phyloP scores from a whole-genome alignment of 805 yeast genomes.

The Candida corydali region DNA sequence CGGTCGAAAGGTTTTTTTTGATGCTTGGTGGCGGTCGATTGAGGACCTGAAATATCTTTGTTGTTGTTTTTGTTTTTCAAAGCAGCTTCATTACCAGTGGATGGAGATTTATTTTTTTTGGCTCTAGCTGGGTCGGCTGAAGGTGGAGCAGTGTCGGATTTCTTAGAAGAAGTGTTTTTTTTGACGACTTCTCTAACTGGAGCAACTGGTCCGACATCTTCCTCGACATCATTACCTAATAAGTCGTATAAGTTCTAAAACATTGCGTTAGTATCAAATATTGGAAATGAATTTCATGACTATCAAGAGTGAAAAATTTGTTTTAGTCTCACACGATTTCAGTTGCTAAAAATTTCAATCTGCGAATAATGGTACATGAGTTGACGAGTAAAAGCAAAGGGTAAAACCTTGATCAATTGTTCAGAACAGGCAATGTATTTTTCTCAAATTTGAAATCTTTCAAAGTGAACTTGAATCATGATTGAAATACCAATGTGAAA shows the following conservation, averaged over 20 bases:
- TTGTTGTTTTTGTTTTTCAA: constrained; percentile 70
- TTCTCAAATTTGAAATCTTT: no score
- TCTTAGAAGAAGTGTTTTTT: constrained; percentile 80
- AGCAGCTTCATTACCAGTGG: constrained; percentile 88
- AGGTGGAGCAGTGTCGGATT: constrained; percentile 78
- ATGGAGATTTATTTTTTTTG: constrained; percentile 63
- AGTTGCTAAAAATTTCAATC: background rate
- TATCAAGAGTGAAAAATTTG: constrained; percentile 10
- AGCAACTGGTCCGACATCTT: constrained; percentile 59
- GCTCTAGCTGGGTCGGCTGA: constrained; percentile 79
- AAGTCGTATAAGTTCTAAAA: constrained; percentile 72
- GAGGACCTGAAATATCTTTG: constrained; percentile 58
- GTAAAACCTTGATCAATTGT: no score
- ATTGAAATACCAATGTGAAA: no score
- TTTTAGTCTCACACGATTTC: constrained; percentile 6
- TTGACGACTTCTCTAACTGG: constrained; percentile 76
- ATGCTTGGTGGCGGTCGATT: constrained; percentile 49
- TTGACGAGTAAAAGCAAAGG: no score
- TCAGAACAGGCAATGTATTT: no score
- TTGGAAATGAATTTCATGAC: no score
- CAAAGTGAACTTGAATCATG: no score
- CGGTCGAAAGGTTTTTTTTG: constrained; percentile 71
- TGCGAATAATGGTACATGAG: no score
- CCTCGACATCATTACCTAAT: constrained; percentile 88
- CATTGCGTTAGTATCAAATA: constrained; percentile 1